A percentile compares a stretch with the other conserved stretches of the same genome.
phyloP scores from a whole-genome alignment of 2,329 filamentous ascomycete genomes.

The Dothidotthia symphoricarpi region DNA sequence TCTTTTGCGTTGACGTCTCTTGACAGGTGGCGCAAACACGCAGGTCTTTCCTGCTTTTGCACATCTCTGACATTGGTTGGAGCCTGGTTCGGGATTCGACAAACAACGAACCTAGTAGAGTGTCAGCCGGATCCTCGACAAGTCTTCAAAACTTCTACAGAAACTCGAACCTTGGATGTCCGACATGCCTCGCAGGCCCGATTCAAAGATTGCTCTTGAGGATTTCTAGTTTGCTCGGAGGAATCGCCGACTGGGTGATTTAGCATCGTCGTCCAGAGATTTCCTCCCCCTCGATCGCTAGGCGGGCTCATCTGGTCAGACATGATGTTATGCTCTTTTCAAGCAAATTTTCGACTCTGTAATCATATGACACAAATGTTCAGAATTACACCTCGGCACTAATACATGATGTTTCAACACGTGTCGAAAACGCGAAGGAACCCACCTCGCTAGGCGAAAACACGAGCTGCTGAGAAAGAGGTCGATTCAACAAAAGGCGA shows the following conservation, averaged over 20 bases:
- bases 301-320: slow-evolving; percentile 9
- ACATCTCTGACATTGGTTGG: slow-evolving; percentile 36
- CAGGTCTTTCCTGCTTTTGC: slow-evolving; percentile 34
- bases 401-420: background rate
- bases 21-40: slow-evolving; percentile 39
- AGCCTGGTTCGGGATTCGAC: slow-evolving; percentile 23
- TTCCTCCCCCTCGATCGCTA: slow-evolving; percentile 7
- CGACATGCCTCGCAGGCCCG: slow-evolving; percentile 40
- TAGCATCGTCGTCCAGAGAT: slow-evolving; percentile 14
- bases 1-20: slow-evolving; percentile 37
- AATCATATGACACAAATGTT: too few relatives aligned
- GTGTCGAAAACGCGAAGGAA: too few relatives aligned
- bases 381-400: too few relatives aligned
- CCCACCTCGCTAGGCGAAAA: too few relatives aligned
- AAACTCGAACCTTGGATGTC: slow-evolving; percentile 25
- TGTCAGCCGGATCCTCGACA: too few relatives aligned
- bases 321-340: slow-evolving; percentile 3
- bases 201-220: slow-evolving; percentile 33
- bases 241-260: slow-evolving; percentile 15
- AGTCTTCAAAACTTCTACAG: too few relatives aligned
- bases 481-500: too few relatives aligned
- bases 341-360: too few relatives aligned
- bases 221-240: slow-evolving; percentile 19
- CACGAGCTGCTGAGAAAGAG: too few relatives aligned
- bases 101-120: slow-evolving; percentile 30